phyloP scores from a whole-genome alignment of 139 green algal species.

The Chlamydomonas urium region DNA sequence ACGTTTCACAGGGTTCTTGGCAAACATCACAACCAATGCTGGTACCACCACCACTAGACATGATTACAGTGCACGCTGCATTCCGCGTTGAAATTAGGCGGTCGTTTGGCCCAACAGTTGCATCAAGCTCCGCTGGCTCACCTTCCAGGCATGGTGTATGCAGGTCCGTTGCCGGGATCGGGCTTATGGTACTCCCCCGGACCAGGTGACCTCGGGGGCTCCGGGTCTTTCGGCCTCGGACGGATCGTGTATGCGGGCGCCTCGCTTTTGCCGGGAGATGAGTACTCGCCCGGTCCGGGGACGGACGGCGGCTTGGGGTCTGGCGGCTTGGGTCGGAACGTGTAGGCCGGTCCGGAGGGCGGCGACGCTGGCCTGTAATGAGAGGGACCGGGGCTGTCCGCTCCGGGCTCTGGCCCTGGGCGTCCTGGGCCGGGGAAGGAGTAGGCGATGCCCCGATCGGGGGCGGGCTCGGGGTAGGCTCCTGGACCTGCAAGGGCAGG shows the following conservation, averaged over 20 bases:
- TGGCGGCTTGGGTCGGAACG: slow-evolving; percentile 6
- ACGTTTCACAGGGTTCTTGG: no score
- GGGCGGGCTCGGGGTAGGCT: background rate
- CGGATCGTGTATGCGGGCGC: slow-evolving; percentile 26
- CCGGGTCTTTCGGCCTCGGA: slow-evolving; percentile 2
- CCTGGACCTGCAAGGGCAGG: background rate
- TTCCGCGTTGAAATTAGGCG: no score
- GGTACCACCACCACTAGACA: no score
- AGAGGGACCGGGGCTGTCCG: background rate
- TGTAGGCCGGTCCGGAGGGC: slow-evolving; percentile 18
- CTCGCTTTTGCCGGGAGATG: background rate
- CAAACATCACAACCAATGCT: no score
- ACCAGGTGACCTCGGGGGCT: slow-evolving; percentile 16
- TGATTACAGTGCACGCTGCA: no score
- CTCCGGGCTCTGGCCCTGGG: background rate
- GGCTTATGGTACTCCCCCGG: slow-evolving; percentile 19
- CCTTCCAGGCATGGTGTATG: slow-evolving; percentile 32
- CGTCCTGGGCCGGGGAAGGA: background rate
- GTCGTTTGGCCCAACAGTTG: no score
- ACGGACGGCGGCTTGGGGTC: slow-evolving; percentile 6
- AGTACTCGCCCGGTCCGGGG: slow-evolving; percentile 19
- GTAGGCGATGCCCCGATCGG: background rate
- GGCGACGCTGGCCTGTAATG: background rate
- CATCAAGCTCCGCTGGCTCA: background rate
- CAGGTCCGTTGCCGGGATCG: slow-evolving; percentile 7